Conservation (phyloP, 345 rosid species). For the Citrus mangshanensis region DNA sequence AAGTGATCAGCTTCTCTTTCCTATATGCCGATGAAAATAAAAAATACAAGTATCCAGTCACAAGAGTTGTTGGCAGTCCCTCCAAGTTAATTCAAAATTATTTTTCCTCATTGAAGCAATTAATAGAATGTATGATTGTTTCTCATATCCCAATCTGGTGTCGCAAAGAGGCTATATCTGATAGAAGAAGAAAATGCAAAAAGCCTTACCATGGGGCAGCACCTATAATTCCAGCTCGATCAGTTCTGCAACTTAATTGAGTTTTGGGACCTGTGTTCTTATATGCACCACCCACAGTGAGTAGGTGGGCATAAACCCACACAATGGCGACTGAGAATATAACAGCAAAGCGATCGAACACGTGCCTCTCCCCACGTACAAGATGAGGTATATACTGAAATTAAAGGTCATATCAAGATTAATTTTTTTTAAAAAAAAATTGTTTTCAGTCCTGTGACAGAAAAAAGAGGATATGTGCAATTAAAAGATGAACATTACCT, state of each 20-base stretch:
- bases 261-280: conserved; percentile 61
- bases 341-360: conserved; percentile 83
- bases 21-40: neutral
- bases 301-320: conserved; percentile 93
- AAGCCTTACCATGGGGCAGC: conserved; percentile 79
- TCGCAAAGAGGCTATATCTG: neutral
- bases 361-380: conserved; percentile 52
- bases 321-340: conserved; percentile 80
- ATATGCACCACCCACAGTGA: conserved; percentile 92
- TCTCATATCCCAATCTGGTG: neutral
- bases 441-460: neutral
- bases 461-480: neutral
- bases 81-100: neutral
- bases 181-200: neutral
- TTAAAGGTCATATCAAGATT: neutral
- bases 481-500: conserved; percentile 39
- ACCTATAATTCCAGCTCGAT: conserved; percentile 77
- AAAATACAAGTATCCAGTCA: neutral
- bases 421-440: neutral
- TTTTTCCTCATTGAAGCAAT: neutral
- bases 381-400: conserved; percentile 81
- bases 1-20: neutral
- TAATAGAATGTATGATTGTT: neutral
- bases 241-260: conserved; percentile 82
- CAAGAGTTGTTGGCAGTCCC: neutral